These are phyloP conservation scores for Diaporthe capsici DNA, from an alignment of 2,329 filamentous ascomycete species.

Conservation along the genomic window DNA sequence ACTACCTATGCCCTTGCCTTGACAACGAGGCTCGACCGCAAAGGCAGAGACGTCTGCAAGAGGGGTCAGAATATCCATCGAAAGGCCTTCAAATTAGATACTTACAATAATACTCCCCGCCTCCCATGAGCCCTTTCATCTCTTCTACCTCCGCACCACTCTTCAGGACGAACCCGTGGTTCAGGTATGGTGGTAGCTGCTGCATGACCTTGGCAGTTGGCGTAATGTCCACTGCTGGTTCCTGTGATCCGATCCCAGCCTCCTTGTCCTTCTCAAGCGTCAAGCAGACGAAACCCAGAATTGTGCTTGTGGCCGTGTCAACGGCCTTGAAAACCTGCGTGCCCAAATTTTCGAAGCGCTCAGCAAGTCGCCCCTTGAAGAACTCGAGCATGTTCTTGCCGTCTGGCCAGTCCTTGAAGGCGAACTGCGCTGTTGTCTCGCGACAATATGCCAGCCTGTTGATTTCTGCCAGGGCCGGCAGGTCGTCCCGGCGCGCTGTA, in stretches of 20 bases:
- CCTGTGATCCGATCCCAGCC: not conserved
- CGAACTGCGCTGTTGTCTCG: not conserved
- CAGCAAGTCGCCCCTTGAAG: not conserved
- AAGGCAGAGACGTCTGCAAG: not conserved
- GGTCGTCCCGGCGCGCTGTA: not conserved
- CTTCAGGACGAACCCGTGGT: not conserved
- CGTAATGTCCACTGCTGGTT: not conserved
- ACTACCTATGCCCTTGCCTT: not conserved
- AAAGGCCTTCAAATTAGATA: not conserved
- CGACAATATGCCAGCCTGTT: constrained; percentile 1
- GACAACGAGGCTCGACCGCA: not conserved
- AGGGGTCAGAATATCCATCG: not conserved
- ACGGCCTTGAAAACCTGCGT: constrained; percentile 5
- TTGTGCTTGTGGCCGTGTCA: not conserved
- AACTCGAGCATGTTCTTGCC: not conserved
- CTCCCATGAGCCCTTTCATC: not conserved
- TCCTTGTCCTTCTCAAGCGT: not conserved
- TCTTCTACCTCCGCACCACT: not conserved
- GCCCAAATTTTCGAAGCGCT: not conserved
- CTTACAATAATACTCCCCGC: not conserved
- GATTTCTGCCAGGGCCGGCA: not conserved
- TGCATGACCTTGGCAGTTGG: not conserved
- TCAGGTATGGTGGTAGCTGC: not conserved
- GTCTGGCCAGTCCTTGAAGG: constrained; percentile 3
- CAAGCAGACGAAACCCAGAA: not conserved